Evolutionary conservation across 257 asterid genomes (phyloP).

Genomic region (Plantago major): DNA sequence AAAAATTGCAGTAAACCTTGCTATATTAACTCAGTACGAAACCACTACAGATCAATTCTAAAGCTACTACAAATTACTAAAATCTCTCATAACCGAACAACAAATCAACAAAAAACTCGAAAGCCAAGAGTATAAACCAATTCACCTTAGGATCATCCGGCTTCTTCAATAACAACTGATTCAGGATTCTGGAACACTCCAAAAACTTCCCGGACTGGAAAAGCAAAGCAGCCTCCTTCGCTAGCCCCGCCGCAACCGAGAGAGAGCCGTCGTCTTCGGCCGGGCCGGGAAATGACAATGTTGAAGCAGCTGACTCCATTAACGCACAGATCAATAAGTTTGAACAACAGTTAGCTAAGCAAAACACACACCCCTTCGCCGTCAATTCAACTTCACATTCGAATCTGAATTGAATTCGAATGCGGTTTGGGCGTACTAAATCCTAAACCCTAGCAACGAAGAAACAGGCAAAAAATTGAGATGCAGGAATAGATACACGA

Average conservation of each 20-base stretch:
- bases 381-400: conserved; percentile 34
- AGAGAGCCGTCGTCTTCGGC: conserved; percentile 56
- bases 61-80: too few relatives aligned
- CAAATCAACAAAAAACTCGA: too few relatives aligned
- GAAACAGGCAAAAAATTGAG: conserved; percentile 15
- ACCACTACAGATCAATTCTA: too few relatives aligned
- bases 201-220: conserved; percentile 71
- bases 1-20: too few relatives aligned
- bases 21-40: too few relatives aligned
- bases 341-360: conserved; percentile 33
- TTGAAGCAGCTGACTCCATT: conserved; percentile 63
- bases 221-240: conserved; percentile 71
- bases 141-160: conserved; percentile 76
- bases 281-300: conserved; percentile 40
- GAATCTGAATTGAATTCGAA: conserved; percentile 37
- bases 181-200: conserved; percentile 61
- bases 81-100: too few relatives aligned
- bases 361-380: conserved; percentile 18
- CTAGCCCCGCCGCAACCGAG: conserved; percentile 60
- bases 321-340: conserved; percentile 38
- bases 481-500: conserved; percentile 14
- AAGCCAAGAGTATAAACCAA: not conserved
- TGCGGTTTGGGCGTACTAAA: conserved; percentile 10
- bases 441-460: conserved; percentile 55
- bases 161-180: conserved; percentile 58